Conservation (phyloP, 139 green algal genomes). For the Haematococcus lacustris region DNA sequence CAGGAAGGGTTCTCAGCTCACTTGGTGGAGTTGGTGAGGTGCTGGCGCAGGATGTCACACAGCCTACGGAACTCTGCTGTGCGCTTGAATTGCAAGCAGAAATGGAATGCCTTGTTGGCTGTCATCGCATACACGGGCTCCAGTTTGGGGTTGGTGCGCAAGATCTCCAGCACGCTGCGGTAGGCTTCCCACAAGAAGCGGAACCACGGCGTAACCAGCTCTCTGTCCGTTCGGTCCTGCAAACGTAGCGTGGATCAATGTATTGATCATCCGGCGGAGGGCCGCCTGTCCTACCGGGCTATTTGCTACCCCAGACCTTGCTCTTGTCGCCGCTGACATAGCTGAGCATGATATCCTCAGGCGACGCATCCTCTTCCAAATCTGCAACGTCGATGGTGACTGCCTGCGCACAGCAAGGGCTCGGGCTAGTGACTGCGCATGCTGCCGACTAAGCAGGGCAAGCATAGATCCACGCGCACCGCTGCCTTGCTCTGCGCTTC, state of each 20-base stretch:
- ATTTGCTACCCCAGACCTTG: no score
- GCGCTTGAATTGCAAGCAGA: slow-evolving; percentile 96
- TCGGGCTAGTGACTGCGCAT: not conserved
- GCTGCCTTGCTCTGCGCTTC: slow-evolving; percentile 67
- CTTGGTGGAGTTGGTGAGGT: slow-evolving; percentile 93
- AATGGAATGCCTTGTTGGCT: slow-evolving; percentile 69
- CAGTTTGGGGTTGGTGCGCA: slow-evolving; percentile 96
- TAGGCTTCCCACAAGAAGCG: slow-evolving; percentile 99
- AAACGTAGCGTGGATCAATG: no score
- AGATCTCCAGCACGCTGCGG: slow-evolving; percentile 90
- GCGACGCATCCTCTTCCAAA: slow-evolving; percentile 89
- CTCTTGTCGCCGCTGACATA: slow-evolving; percentile 92
- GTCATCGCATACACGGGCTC: slow-evolving; percentile 92
- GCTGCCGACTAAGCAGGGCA: not conserved
- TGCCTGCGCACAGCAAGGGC: no score
- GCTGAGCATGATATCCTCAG: slow-evolving; percentile 95
- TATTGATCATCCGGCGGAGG: no score
- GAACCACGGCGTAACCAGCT: slow-evolving; percentile 98
- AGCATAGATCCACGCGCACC: slow-evolving; percentile 43
- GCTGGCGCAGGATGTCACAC: slow-evolving; percentile 97
- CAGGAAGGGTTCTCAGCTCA: slow-evolving; percentile 34
- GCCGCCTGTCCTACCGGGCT: no score
- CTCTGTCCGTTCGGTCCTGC: slow-evolving; percentile 88
- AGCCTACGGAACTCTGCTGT: slow-evolving; percentile 95
- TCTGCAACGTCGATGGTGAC: slow-evolving; percentile 80